Evolutionary conservation across 257 asterid genomes (phyloP).

Genomic region (Paulownia fortunei): DNA sequence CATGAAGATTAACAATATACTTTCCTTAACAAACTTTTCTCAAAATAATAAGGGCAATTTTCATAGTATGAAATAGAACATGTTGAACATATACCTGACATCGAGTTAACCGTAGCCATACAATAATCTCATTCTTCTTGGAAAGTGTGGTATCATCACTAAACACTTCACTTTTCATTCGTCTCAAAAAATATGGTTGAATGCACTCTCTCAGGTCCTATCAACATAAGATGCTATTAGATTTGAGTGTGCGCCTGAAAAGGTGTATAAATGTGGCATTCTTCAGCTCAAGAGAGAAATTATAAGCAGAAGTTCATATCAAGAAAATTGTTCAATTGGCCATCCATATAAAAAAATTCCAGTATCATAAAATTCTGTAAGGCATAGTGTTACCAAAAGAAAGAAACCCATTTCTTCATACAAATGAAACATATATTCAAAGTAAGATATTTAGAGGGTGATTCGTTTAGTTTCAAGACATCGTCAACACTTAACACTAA

Average conservation of each 20-base stretch:
- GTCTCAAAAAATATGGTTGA: constrained; percentile 90
- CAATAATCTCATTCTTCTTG: constrained; percentile 89
- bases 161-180: constrained; percentile 92
- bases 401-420: not conserved
- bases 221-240: constrained; percentile 32
- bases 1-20: constrained; percentile 21
- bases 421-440: not conserved
- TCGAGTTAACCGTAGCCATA: constrained; percentile 84
- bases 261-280: not conserved
- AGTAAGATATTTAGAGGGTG: not conserved
- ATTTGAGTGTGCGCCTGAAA: too few species aligned
- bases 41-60: constrained; percentile 17
- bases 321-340: constrained; percentile 3
- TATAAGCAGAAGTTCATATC: not conserved
- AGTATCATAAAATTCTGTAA: not conserved
- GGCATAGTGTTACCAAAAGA: not conserved
- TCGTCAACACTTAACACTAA: not conserved
- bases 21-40: not conserved
- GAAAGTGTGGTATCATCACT: constrained; percentile 63
- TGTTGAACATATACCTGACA: constrained; percentile 68
- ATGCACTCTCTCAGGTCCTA: constrained; percentile 87
- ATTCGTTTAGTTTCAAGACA: not conserved
- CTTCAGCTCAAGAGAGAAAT: not conserved
- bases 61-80: not conserved
- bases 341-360: not conserved